phyloP scores from a whole-genome alignment of 2,329 filamentous ascomycete genomes.

The Mycosphaerella arachidis region DNA sequence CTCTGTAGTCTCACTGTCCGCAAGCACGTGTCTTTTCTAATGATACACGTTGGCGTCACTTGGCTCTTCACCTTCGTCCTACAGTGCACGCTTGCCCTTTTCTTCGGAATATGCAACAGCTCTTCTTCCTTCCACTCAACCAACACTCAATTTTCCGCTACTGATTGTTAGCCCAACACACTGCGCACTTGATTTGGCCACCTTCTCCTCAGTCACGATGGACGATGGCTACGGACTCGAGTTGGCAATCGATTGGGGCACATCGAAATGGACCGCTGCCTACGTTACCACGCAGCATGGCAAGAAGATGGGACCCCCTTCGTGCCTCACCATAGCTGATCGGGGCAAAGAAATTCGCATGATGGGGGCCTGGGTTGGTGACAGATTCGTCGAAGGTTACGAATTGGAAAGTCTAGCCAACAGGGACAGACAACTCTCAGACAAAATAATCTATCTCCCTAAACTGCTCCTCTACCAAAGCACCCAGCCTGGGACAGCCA shows the following conservation, averaged over 20 bases:
- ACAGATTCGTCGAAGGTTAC: slow-evolving; percentile 7
- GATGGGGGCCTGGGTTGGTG: slow-evolving; percentile 10
- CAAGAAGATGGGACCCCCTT: not conserved
- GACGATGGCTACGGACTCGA: not conserved
- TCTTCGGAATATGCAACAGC: too few species aligned
- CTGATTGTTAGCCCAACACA: too few species aligned
- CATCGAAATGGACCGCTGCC: slow-evolving; percentile 1
- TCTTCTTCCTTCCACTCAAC: too few species aligned
- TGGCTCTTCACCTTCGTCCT: too few species aligned
- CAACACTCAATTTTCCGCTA: too few species aligned
- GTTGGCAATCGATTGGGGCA: slow-evolving; percentile 7
- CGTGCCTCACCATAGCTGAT: slow-evolving; percentile 2
- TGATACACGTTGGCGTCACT: not conserved
- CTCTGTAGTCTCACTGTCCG: not conserved
- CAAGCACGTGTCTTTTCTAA: too few species aligned
- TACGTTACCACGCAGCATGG: slow-evolving; percentile 4
- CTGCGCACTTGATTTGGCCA: too few species aligned
- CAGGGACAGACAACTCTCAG: not conserved
- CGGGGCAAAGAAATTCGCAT: slow-evolving; percentile 1
- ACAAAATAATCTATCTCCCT: slow-evolving; percentile 8
- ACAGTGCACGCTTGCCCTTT: too few species aligned
- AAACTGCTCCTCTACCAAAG: slow-evolving; percentile 7
- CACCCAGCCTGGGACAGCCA: not conserved
- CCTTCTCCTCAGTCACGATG: not conserved
- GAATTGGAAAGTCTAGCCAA: slow-evolving; percentile 4